phyloP scores from a whole-genome alignment of 2,329 filamentous ascomycete genomes.

The Xylariaceae sp. region DNA sequence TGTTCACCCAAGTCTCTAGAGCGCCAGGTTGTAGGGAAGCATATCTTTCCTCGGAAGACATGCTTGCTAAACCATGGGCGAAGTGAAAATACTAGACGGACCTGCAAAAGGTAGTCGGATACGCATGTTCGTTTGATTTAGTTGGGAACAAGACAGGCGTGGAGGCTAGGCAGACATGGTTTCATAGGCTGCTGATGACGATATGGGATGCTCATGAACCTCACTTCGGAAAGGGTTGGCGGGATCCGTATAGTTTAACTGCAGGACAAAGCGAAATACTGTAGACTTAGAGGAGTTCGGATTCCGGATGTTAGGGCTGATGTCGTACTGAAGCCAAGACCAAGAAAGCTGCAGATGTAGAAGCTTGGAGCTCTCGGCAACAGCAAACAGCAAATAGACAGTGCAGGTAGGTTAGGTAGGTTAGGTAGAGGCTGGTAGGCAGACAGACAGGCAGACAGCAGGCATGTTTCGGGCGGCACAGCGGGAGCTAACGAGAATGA shows the following conservation, averaged over 20 bases:
- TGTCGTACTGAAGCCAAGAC: too few relatives aligned
- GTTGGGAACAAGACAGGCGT: slow-evolving; percentile 7
- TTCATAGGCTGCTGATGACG: neutral
- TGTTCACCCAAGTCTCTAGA: neutral
- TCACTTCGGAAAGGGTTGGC: neutral
- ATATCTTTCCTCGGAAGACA: too few relatives aligned
- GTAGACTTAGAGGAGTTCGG: too few relatives aligned
- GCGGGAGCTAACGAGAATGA: slow-evolving; percentile 12
- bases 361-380: neutral
- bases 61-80: too few relatives aligned
- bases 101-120: slow-evolving; percentile 89
- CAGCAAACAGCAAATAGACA: neutral
- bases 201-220: neutral
- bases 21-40: neutral
- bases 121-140: slow-evolving; percentile 63
- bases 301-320: too few relatives aligned
- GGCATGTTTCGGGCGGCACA: slow-evolving; percentile 13
- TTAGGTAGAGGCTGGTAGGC: neutral
- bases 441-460: too few relatives aligned
- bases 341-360: too few relatives aligned
- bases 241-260: too few relatives aligned
- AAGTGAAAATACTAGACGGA: slow-evolving; percentile 54
- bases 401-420: neutral
- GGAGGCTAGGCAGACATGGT: slow-evolving; percentile 30
- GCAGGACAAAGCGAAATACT: too few relatives aligned